Base-by-base conservation (phyloP, 257 asterid genomes). In the Osmanthus fragrans region DNA sequence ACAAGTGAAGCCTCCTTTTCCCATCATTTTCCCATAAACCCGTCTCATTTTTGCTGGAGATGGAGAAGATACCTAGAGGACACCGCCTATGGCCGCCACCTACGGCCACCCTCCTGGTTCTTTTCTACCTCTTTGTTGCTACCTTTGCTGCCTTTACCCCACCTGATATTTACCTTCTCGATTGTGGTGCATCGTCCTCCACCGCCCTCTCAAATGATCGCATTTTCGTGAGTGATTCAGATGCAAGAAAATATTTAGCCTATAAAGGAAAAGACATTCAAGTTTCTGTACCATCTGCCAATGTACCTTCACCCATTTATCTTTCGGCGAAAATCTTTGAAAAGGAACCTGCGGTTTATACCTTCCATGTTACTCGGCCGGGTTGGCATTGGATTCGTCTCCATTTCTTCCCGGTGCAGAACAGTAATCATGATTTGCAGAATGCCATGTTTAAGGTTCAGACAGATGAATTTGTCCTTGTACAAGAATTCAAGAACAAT, bases 371-470 rank as follows among this genome's bases (percentile, higher is more conserved):
- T 8, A 47, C 82, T 42, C 82, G 86, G 68, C 92, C 95, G 32
- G 98, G 98, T 0, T 88, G 91, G 94, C 98, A 94, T 72, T 94
- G 97, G 97, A 83, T 92, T 34, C 90, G 98, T 23, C 91, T 92
- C 40, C 93, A 94, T 79, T 94, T 94, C 70, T 84, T 86, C 1
- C 93, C 96, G 0, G 5, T 89, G 3, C 73, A 77, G 42, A 84
- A 65, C 80, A 71, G 39, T 27, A 80, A 77, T 4, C 82, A 78
- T 76, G 85, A 92, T 73, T 72, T 92, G 56, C 86, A 84, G 4
- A 65, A 71, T 10, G 91, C 88, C 0, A 79, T 74, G 12, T 87
- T 89, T 30, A 79, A 80, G 70, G 92, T 86, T 23, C 36, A 19
- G 3, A 87, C 94, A 1, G 82, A 71, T 27, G 11, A 13, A 25